These are phyloP conservation scores for Hermanozyma aechmeae DNA, from an alignment of 805 yeast genomes.

Conservation along the genomic window DNA sequence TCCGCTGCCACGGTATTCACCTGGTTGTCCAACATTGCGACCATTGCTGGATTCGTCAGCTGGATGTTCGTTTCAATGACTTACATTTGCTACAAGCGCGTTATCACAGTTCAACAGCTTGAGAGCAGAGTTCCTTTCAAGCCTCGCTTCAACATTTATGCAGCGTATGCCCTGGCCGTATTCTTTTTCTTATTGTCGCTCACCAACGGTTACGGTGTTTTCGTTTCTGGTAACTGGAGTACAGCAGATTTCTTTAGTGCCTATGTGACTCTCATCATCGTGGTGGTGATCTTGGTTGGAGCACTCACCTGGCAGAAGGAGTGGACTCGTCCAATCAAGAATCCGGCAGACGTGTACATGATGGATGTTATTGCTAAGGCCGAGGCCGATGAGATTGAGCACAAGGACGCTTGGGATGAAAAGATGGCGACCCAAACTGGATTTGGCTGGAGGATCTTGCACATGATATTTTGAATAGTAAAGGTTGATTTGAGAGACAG, in stretches of 20 bases:
- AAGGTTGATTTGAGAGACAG: too few relatives aligned
- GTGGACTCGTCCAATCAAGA: background rate
- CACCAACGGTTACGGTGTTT: conserved; percentile 3
- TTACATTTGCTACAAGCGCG: too few relatives aligned
- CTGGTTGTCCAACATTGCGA: conserved; percentile 2
- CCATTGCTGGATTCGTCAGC: conserved; percentile 2
- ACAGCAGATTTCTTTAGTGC: conserved; percentile 2
- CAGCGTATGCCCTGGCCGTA: background rate
- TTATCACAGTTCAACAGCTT: too few relatives aligned
- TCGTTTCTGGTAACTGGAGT: conserved; percentile 1
- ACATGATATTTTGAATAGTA: conserved; percentile 1
- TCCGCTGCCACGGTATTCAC: conserved; percentile 4
- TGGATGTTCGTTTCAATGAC: conserved; percentile 2
- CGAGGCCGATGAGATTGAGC: conserved; percentile 1
- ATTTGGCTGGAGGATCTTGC: conserved; percentile 1
- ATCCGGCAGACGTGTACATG: conserved; percentile 1
- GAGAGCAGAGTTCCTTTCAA: too few relatives aligned
- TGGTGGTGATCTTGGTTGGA: conserved; percentile 1
- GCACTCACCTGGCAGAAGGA: background rate
- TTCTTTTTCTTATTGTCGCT: conserved; percentile 1
- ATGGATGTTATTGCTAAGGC: background rate
- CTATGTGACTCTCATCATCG: conserved; percentile 2
- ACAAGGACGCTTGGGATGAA: conserved; percentile 1
- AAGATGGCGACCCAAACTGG: background rate
- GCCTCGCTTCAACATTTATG: background rate